Conservation (phyloP, 352 stramenopile species). For the Phytophthora citricola region DNA sequence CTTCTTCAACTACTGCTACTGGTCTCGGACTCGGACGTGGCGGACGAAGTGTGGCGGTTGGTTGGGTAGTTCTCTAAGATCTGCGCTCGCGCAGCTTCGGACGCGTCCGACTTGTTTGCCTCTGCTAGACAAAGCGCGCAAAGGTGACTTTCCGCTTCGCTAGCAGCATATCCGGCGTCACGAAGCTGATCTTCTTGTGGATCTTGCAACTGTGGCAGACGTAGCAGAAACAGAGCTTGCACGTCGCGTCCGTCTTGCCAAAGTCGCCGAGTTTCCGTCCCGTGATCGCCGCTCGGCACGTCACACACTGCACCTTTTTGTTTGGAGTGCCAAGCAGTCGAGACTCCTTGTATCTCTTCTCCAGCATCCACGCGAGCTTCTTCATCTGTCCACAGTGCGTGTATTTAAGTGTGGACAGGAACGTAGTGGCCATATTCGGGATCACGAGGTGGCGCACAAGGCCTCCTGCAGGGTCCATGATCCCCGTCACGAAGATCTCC, state of each 20-base stretch:
- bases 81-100: slow-evolving; percentile 31
- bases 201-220: slow-evolving; percentile 45
- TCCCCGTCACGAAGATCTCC: slow-evolving; percentile 38
- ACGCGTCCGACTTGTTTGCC: slow-evolving; percentile 24
- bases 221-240: slow-evolving; percentile 39
- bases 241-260: slow-evolving; percentile 39
- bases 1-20: slow-evolving; percentile 27
- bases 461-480: slow-evolving; percentile 38
- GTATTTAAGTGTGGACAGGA: slow-evolving; percentile 27
- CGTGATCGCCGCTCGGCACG: slow-evolving; percentile 23
- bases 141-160: slow-evolving; percentile 36
- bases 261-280: slow-evolving; percentile 31
- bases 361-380: slow-evolving; percentile 45
- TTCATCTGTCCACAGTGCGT: slow-evolving; percentile 32
- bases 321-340: slow-evolving; percentile 21
- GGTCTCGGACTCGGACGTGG: slow-evolving; percentile 28
- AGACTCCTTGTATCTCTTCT: slow-evolving; percentile 37
- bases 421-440: slow-evolving; percentile 24
- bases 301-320: slow-evolving; percentile 33
- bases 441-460: slow-evolving; percentile 29
- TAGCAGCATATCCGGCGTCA: slow-evolving; percentile 34
- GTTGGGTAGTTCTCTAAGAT: slow-evolving; percentile 30
- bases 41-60: slow-evolving; percentile 19
- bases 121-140: slow-evolving; percentile 35
- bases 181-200: slow-evolving; percentile 47